These are phyloP conservation scores for Zopfia rhizophila DNA, from an alignment of 2,329 filamentous ascomycete genomes.

Conservation along the genomic window DNA sequence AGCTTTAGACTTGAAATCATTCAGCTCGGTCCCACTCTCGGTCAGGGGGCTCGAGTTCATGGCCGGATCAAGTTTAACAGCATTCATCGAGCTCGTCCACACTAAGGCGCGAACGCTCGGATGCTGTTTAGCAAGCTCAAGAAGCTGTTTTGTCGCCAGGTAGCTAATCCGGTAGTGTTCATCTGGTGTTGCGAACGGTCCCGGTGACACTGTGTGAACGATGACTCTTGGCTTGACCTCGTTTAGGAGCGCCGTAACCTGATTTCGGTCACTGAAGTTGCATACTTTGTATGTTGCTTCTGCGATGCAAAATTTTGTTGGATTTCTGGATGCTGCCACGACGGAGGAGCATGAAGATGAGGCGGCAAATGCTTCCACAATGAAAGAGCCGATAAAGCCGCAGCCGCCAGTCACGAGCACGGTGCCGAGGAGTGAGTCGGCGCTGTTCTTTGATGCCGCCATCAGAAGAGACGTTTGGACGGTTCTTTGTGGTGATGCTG, in stretches of 20 bases:
- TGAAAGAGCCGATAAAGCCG: conserved; percentile 13
- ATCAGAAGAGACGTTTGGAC: no score
- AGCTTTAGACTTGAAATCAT: no score
- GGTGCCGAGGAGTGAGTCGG: conserved; percentile 5
- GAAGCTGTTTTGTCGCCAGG: conserved; percentile 8
- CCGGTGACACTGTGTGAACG: conserved; percentile 13
- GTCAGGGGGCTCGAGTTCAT: no score
- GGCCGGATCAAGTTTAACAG: not conserved
- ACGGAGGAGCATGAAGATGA: conserved; percentile 3
- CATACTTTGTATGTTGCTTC: conserved; percentile 4
- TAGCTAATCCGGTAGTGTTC: conserved; percentile 9
- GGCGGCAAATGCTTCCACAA: conserved; percentile 12
- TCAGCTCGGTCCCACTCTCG: no score
- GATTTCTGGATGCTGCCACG: conserved; percentile 4
- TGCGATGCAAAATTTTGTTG: not conserved
- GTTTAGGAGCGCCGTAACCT: conserved; percentile 1
- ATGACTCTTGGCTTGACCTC: conserved; percentile 10
- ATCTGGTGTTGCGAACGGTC: conserved; percentile 4
- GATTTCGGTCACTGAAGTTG: conserved; percentile 6
- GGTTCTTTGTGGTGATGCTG: no score
- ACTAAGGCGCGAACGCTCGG: conserved; percentile 9
- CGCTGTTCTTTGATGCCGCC: no score
- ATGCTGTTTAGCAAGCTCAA: conserved; percentile 7
- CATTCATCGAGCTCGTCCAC: conserved; percentile 10
- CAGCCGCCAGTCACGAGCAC: conserved; percentile 18